phyloP scores from a whole-genome alignment of 768 basidiomycete genomes.

The Grammothele lineata region DNA sequence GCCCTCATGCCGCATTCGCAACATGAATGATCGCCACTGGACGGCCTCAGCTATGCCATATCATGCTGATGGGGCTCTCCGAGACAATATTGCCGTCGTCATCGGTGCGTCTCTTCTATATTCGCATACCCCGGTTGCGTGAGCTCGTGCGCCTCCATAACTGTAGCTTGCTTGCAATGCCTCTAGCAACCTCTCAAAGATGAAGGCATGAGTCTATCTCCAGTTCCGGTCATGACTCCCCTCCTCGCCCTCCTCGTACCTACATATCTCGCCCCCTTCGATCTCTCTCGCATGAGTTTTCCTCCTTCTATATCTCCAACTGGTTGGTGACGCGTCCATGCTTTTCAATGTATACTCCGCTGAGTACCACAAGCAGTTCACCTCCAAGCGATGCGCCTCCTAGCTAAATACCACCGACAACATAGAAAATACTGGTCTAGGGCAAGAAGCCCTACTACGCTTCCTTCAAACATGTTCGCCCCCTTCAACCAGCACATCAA shows the following conservation, averaged over 20 bases:
- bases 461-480: slow-evolving; percentile 96
- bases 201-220: slow-evolving; percentile 59
- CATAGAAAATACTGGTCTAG: slow-evolving; percentile 52
- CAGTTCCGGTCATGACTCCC: slow-evolving; percentile 6
- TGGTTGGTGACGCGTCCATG: slow-evolving; percentile 96
- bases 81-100: slow-evolving; percentile 86
- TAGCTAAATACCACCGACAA: slow-evolving; percentile 81
- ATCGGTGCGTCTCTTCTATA: slow-evolving; percentile 54
- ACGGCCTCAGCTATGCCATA: slow-evolving; percentile 45
- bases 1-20: slow-evolving; percentile 2
- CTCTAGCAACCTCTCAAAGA: slow-evolving; percentile 97
- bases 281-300: slow-evolving; percentile 75
- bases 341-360: slow-evolving; percentile 87
- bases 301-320: slow-evolving; percentile 80
- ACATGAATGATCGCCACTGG: slow-evolving; percentile 25
- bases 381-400: too few species aligned
- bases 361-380: slow-evolving; percentile 82
- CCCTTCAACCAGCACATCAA: slow-evolving; percentile 82
- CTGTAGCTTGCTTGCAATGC: slow-evolving; percentile 86
- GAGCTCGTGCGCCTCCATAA: neutral
- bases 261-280: slow-evolving; percentile 96
- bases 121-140: neutral
- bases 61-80: slow-evolving; percentile 75
- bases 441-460: slow-evolving; percentile 68
- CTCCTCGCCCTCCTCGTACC: slow-evolving; percentile 28